These are phyloP conservation scores for Botrytis byssoidea DNA, from an alignment of 2,329 filamentous ascomycete genomes.

Conservation along the genomic window DNA sequence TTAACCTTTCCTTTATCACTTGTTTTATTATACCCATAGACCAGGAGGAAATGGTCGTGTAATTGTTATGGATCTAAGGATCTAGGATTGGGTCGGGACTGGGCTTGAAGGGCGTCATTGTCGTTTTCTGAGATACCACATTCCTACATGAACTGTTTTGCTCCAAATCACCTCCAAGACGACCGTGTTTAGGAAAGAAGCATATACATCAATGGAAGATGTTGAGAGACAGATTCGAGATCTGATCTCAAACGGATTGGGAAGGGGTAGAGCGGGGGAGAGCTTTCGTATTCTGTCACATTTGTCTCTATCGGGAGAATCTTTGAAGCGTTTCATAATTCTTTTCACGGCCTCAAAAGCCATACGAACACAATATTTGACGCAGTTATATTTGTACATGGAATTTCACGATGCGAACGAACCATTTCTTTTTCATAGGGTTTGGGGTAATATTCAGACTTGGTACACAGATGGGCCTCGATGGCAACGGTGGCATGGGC, in stretches of 20 bases:
- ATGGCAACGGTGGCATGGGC: conserved; percentile 13
- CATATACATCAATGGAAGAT: not conserved
- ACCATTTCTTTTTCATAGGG: not conserved
- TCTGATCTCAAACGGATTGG: not conserved
- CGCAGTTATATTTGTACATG: conserved; percentile 18
- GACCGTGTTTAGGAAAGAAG: conserved; percentile 1
- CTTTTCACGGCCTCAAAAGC: not conserved
- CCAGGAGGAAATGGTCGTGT: conserved; percentile 33
- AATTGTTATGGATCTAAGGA: conserved; percentile 32
- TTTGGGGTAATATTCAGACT: not conserved
- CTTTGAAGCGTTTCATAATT: not conserved
- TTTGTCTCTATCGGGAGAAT: not conserved
- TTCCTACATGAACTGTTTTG: conserved; percentile 10
- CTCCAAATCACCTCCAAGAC: conserved; percentile 6
- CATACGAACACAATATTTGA: conserved; percentile 14
- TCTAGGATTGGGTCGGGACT: conserved; percentile 12
- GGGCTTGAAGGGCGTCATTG: conserved; percentile 18
- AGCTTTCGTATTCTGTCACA: not conserved
- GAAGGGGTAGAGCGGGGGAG: too few relatives aligned
- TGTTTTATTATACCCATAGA: conserved; percentile 31
- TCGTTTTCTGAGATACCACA: conserved; percentile 21
- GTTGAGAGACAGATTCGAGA: not conserved
- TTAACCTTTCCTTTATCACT: conserved; percentile 21
- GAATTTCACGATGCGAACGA: conserved; percentile 7
- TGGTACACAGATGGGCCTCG: conserved; percentile 16